A percentile compares a stretch with the other conserved stretches of the same genome.
These are phyloP conservation scores for Diddensiella transvaalensis DNA, from an alignment of 805 yeast genomes.

Conservation along the genomic window DNA sequence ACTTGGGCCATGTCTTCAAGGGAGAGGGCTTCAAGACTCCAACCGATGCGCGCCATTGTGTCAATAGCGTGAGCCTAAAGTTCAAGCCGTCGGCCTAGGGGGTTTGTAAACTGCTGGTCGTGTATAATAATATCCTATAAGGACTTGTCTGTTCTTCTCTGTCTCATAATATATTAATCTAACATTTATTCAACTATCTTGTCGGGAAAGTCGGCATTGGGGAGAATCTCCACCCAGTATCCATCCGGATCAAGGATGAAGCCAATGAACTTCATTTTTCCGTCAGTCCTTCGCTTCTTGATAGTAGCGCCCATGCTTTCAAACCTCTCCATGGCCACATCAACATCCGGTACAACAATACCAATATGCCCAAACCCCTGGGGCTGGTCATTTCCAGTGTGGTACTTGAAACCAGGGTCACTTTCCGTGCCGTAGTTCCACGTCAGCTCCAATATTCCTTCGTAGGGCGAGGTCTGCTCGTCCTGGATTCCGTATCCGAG, in stretches of 20 bases:
- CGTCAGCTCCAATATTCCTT: slow-evolving; percentile 82
- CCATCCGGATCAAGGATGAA: slow-evolving; percentile 88
- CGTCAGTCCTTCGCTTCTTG: slow-evolving; percentile 41
- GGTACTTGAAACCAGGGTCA: slow-evolving; percentile 72
- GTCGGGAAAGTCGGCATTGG: slow-evolving; percentile 35
- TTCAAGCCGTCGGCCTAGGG: slow-evolving; percentile 46
- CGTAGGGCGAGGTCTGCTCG: slow-evolving; percentile 37
- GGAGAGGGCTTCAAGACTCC: slow-evolving; percentile 92
- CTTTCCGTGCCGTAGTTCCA: slow-evolving; percentile 94
- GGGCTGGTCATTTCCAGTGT: slow-evolving; percentile 73
- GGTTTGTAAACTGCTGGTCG: neutral
- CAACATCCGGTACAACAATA: slow-evolving; percentile 58
- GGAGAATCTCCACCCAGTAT: slow-evolving; percentile 73
- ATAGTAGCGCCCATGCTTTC: slow-evolving; percentile 46
- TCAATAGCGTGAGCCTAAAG: slow-evolving; percentile 77
- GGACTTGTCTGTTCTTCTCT: neutral
- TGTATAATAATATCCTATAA: neutral
- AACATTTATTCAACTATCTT: slow-evolving; percentile 14
- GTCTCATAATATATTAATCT: neutral
- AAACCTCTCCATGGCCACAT: slow-evolving; percentile 49
- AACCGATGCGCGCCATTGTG: slow-evolving; percentile 92
- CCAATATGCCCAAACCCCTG: slow-evolving; percentile 89
- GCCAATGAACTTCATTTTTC: slow-evolving; percentile 60
- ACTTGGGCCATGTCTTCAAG: slow-evolving; percentile 89
- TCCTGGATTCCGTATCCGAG: slow-evolving; percentile 59